Evolutionary conservation across 768 basidiomycete genomes (phyloP), one percentile per base, ranked within the genome.

Genomic region (Pisolithus sp.): DNA sequence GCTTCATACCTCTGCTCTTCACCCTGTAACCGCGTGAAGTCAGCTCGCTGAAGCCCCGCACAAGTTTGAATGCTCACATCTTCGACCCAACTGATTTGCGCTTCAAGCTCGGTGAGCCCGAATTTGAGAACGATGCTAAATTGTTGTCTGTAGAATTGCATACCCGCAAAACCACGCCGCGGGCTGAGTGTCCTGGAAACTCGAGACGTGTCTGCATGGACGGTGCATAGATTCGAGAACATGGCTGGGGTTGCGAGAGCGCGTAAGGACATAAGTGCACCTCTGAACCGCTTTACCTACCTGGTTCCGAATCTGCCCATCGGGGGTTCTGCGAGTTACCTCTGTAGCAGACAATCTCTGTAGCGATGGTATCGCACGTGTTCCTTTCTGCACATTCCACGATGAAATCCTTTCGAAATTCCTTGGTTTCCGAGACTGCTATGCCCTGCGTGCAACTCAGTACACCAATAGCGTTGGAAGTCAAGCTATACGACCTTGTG

Each of bases 31-130:
- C 12, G 5, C 31, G 23, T 8, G 15, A 26, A 53, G 21, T 55
- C 34, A 55, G 28, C 18, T 24, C 26, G 26, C 28, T 12, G 15
- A 17, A 41, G 4, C 49, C 21, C 15, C 18, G 13, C 17, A 51
- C 15, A 20, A 30, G 26, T 13, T 31, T 7, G 7, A 34, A 51
- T 53, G 71, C 68, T 36, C 63, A 71, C 69, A 43, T 70, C 55
- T 47, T 77, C 75, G 41, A 54, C 62, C 77, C 77, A 79, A 8
- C 65, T 59, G 17, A 77, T 67, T 39, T 75, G 72, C 0, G 76
- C 76, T 49, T 75, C 70, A n/a, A 78, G 45, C 46, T 79, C 77
- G 0, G 77, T 75, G 38, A 70, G 43, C 0, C 78, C 78, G 38
- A 76, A 73, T 47, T 64, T 67, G 47, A 79, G 54, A 34, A 76